Base-by-base conservation (phyloP, 2,329 filamentous ascomycete genomes). In the Cryoendolithus antarcticus region DNA sequence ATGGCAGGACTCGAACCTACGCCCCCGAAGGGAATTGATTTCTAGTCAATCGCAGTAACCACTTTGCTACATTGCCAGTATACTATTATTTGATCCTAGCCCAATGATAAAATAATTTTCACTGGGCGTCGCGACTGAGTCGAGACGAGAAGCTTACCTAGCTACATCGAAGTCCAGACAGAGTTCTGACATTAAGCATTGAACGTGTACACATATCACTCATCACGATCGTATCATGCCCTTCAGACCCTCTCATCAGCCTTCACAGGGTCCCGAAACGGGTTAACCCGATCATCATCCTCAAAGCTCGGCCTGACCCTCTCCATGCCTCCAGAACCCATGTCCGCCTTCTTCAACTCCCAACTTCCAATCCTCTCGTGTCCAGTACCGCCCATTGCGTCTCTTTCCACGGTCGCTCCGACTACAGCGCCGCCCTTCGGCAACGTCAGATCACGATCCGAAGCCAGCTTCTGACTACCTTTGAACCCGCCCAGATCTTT, bases 361-460 rank as follows among this genome's bases (percentile, higher is more conserved):
- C 73, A 77, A 43, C 72, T 75, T 1, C 70, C 72, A 11, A 68
- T 60, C 32, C 72, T 58, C 55, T 75, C 72, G 51, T 75, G 66
- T 2, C 63, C 58, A 42, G 37, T 53, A 38, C 42, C 54, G 30
- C 47, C 57, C 37, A 44, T 55, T 54, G 55, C n/a, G 53, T 54
- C 38, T 50, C 52, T 31, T 15, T 38, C 40, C 24, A 29, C 27
- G 27, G 32, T 13, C 9, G 35, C 40, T 38, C 38, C 35, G 12
- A 42, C 40, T 6, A 35, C 32, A 7, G 49, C 62, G 2, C 58
- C 64, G 39, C 64, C 64, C 35, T 64, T 64, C 1, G 64, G 55
- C 11, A 71, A 57, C 2, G 60, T 62, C 27, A 75, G 50, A 52
- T 77, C 73, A 3, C 61, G 58, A 51, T 77, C 74, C 35, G 65